Percentiles rank a stretch among this genome's conserved stretches.
Conservation (phyloP, 345 rosid species). For the Draba incana region DNA sequence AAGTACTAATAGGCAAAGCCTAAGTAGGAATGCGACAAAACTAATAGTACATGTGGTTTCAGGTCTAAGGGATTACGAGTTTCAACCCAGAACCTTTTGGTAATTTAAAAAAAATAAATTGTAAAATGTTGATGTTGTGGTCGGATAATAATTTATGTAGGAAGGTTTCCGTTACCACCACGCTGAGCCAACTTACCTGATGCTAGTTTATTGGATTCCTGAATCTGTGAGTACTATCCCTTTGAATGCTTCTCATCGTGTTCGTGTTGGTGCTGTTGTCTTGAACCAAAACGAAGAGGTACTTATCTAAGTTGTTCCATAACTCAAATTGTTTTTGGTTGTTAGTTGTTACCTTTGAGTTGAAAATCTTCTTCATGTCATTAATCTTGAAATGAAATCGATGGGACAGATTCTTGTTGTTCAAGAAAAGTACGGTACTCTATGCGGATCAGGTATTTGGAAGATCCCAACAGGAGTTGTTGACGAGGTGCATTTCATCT, state of each 20-base stretch:
- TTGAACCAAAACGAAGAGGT: constrained; percentile 78
- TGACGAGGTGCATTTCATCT: constrained; percentile 59
- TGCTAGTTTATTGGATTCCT: constrained; percentile 89
- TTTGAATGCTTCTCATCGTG: constrained; percentile 75
- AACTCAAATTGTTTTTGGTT: neutral
- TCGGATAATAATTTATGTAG: constrained; percentile 36
- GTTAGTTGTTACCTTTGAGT: neutral
- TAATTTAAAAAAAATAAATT: too few species aligned
- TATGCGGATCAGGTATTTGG: constrained; percentile 66
- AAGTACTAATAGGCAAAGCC: too few species aligned
- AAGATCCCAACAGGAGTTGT: constrained; percentile 89
- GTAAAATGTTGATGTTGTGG: constrained; percentile 3
- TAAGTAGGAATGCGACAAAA: too few species aligned
- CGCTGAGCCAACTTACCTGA: constrained; percentile 80
- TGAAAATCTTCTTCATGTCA: neutral
- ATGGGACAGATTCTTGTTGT: constrained; percentile 68
- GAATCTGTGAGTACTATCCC: constrained; percentile 64
- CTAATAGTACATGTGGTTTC: too few species aligned
- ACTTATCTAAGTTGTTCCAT: constrained; percentile 1
- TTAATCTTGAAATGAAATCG: constrained; percentile 6
- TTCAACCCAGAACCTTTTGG: too few species aligned
- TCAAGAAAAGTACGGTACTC: constrained; percentile 69
- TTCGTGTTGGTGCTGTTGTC: constrained; percentile 74
- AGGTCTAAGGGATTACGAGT: too few species aligned
- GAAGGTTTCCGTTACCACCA: constrained; percentile 82